phyloP scores from a whole-genome alignment of 2,329 filamentous ascomycete species.

The Exophiala calicioides region DNA sequence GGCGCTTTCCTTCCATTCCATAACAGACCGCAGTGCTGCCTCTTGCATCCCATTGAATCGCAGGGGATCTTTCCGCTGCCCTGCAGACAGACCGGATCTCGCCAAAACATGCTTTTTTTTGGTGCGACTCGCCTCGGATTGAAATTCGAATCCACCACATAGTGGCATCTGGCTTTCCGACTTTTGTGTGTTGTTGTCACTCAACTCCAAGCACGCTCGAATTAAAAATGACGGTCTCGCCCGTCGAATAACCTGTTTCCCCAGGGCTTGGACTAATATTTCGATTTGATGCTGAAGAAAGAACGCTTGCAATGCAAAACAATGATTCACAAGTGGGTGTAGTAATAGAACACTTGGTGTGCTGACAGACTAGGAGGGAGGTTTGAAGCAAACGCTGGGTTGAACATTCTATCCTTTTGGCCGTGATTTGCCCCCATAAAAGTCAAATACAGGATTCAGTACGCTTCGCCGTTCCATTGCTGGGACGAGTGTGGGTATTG shows the following conservation, averaged over 20 bases:
- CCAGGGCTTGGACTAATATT: conserved; percentile 11
- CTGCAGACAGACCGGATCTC: no score
- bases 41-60: no score
- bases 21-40: no score
- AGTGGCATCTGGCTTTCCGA: no score
- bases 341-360: conserved; percentile 18
- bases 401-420: conserved; percentile 11
- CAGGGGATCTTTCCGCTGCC: no score
- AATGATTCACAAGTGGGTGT: conserved; percentile 14
- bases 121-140: no score
- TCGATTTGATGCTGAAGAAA: conserved; percentile 13
- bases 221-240: conserved; percentile 1
- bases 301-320: conserved; percentile 27
- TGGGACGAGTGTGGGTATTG: conserved; percentile 18
- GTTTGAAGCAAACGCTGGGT: conserved; percentile 8
- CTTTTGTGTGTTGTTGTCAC: no score
- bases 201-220: no score
- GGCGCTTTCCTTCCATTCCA: no score
- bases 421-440: background rate
- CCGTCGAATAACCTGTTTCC: conserved; percentile 8
- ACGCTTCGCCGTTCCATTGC: conserved; percentile 22
- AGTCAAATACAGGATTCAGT: conserved; percentile 8
- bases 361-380: conserved; percentile 14
- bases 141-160: no score
- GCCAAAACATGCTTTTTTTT: no score